phyloP scores from a whole-genome alignment of 1,139 yeast species.

The Eremothecium gossypii region DNA sequence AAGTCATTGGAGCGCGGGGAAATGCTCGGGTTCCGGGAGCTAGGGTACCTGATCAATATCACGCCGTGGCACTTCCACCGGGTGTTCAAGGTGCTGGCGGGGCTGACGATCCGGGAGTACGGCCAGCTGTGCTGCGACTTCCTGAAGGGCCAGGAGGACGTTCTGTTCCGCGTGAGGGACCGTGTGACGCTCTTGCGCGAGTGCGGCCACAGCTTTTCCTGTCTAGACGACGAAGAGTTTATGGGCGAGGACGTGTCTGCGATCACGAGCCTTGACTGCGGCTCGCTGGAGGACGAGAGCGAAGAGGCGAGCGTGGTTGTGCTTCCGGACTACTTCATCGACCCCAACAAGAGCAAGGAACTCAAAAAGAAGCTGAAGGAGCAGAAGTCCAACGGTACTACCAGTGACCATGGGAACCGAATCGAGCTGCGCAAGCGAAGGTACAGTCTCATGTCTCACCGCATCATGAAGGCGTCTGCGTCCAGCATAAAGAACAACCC shows the following conservation, averaged over 20 bases:
- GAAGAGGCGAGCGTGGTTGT: conserved; percentile 14
- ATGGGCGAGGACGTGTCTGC: conserved; percentile 14
- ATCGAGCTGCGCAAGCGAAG: conserved; percentile 19
- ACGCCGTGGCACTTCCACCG: conserved; percentile 95
- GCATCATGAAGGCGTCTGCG: conserved; percentile 17
- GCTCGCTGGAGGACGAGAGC: background rate
- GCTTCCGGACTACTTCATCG: conserved; percentile 19
- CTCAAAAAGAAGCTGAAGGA: conserved; percentile 15
- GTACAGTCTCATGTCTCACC: conserved; percentile 18
- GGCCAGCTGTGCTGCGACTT: conserved; percentile 82
- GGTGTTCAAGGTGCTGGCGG: conserved; percentile 77
- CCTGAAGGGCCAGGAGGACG: conserved; percentile 34
- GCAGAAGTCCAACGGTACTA: conserved; percentile 5
- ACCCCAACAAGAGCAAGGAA: conserved; percentile 20
- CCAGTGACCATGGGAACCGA: conserved; percentile 10
- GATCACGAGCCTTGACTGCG: conserved; percentile 9
- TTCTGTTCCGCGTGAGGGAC: conserved; percentile 15
- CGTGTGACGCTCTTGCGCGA: conserved; percentile 12
- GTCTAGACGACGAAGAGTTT: conserved; percentile 16
- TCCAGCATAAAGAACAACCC: conserved; percentile 10
- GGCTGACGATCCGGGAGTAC: conserved; percentile 78
- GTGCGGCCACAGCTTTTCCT: conserved; percentile 11
- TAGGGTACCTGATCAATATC: conserved; percentile 74
- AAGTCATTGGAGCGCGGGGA: conserved; percentile 66
- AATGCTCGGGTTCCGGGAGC: conserved; percentile 77